Evolutionary conservation across 495 filamentous ascomycete species (phyloP).

Genomic region (Penicillium silybi): DNA sequence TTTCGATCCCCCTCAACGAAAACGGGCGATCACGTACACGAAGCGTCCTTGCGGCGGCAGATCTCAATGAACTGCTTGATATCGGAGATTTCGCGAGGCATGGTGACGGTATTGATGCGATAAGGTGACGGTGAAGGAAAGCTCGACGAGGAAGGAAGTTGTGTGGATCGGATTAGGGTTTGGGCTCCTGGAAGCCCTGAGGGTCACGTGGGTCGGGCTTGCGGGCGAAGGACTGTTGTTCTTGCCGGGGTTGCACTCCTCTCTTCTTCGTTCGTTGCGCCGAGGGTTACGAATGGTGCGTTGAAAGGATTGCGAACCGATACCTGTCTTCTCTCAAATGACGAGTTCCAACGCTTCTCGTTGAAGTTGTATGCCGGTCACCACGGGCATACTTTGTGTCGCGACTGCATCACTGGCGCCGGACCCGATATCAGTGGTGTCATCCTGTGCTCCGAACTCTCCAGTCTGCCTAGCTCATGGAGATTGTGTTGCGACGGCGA

Average conservation of each 20-base stretch:
- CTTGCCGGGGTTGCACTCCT: background rate
- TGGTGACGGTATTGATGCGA: conserved; percentile 47
- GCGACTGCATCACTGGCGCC: conserved; percentile 1
- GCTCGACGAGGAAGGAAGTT: conserved; percentile 14
- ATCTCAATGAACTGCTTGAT: conserved; percentile 99
- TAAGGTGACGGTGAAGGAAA: conserved; percentile 15
- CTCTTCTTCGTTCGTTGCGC: background rate
- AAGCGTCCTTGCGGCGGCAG: conserved; percentile 97
- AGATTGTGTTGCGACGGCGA: background rate
- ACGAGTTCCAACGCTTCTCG: background rate
- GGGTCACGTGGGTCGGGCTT: conserved; percentile 13
- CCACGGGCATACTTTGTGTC: conserved; percentile 1
- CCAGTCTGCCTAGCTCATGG: conserved; percentile 5
- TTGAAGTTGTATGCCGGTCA: background rate
- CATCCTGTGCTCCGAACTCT: background rate
- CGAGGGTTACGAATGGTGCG: background rate
- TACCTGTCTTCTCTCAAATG: background rate
- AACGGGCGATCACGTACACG: conserved; percentile 59
- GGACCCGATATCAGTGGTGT: background rate
- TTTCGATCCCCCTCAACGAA: background rate
- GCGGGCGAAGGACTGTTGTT: too few species aligned
- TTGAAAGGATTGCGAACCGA: background rate
- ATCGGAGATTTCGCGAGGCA: conserved; percentile 97
- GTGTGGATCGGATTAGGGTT: conserved; percentile 38
- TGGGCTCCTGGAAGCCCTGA: conserved; percentile 17